Base-by-base conservation (phyloP, 352 stramenopile genomes). In the Phytophthora litchii region DNA sequence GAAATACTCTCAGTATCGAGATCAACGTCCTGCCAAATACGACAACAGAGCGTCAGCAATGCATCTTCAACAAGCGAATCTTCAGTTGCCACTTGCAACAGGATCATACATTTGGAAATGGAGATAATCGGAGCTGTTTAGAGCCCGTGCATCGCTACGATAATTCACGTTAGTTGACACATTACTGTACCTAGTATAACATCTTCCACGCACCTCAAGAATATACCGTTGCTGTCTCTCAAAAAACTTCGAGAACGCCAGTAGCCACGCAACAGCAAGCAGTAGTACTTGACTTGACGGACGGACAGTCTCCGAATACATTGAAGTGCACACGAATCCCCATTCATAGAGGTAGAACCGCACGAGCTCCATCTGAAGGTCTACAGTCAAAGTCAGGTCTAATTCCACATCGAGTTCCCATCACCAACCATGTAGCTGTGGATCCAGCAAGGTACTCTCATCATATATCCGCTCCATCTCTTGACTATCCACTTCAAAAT, bases 261-360 rank as follows among this genome's bases (percentile, higher is more conserved):
- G 25, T 1, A 88, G 44, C 81, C 76, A 91, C 43, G 70, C 64
- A 4, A 88, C 41, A 0, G 76, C 72, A 10, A 89, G 64, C 41
- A 88, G 40, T n/a, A 91, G 51, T 9, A 86, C 58, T 41, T 72
- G 52, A 40, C 74, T 76, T 1, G 65, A 61, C 11, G 67, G 61
- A 7, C 37, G 51, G 6, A 4, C 7, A 32, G 31, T 10, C 1
- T 54, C 27, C 10, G 37, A 45, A 40, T 85, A 92, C 45, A 92
- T 85, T 0, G 54, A 12, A 12, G 31, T 31, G 37, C 63, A 86
- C 0, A 84, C 70, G 47, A 90, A 92, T 2, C 80, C 78, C 80
- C 80, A 89, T 10, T 87, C 65, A 54, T 88, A 84, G 8, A 92
- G 52, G 21, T 89, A 88, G 59, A 77, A 77, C 11, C 68, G 68